Conservation (phyloP, 2,329 filamentous ascomycete species). For the Diaporthe sp. region DNA sequence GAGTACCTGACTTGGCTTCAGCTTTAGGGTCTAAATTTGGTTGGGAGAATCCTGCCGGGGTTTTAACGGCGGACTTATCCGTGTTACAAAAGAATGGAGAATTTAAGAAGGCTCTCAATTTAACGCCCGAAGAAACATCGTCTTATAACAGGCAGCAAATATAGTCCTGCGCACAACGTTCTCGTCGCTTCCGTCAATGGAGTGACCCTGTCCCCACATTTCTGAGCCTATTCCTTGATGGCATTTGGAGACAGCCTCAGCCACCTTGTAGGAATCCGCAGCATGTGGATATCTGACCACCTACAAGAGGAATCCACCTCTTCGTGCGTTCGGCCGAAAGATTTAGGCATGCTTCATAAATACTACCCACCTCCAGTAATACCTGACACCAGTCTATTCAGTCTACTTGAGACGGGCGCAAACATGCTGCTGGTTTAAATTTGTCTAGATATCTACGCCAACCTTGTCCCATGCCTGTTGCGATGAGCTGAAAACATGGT, state of each 20-base stretch:
- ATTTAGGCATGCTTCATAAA: background rate
- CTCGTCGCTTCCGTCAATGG: background rate
- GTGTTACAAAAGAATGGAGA: slow-evolving; percentile 10
- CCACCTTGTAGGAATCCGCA: background rate
- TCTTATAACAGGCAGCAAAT: background rate
- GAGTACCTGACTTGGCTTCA: slow-evolving; percentile 1
- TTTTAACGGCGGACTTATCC: slow-evolving; percentile 5
- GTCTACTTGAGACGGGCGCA: background rate
- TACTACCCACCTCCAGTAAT: too few relatives aligned
- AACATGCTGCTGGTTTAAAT: background rate
- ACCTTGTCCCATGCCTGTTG: background rate
- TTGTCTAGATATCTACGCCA: background rate
- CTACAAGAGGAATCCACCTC: background rate
- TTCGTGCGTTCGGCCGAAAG: background rate
- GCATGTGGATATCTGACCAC: background rate
- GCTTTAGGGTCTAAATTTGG: slow-evolving; percentile 11
- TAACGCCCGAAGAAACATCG: background rate
- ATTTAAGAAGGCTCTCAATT: background rate
- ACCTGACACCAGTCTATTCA: background rate
- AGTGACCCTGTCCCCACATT: background rate
- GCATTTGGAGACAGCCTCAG: background rate
- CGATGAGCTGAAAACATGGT: background rate
- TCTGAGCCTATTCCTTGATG: background rate
- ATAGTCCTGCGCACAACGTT: background rate
- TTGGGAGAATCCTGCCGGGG: background rate